phyloP scores from a whole-genome alignment of 352 stramenopile genomes.

The Phytopythium delawarense region DNA sequence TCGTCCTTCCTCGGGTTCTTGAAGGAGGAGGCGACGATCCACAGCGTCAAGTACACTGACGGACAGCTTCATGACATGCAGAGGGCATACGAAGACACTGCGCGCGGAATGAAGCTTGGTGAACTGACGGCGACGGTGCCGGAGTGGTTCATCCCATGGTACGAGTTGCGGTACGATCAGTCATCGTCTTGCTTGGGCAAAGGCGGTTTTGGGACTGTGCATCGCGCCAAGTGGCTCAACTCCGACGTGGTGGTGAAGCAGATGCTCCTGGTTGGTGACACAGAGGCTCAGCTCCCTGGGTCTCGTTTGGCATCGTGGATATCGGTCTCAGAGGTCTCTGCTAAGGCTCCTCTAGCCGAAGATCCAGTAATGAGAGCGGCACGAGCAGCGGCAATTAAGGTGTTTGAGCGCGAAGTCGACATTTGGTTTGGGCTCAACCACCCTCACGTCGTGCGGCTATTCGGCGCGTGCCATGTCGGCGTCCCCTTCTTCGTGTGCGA shows the following conservation, averaged over 20 bases:
- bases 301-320: background rate
- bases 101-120: background rate
- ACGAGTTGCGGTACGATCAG: too few relatives aligned
- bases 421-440: constrained; percentile 26
- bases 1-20: background rate
- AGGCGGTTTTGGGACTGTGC: background rate
- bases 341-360: too few relatives aligned
- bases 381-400: background rate
- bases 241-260: background rate
- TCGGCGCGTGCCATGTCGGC: constrained; percentile 21
- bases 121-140: background rate
- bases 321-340: background rate
- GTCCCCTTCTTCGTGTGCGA: constrained; percentile 23
- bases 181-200: background rate
- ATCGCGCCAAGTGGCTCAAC: background rate
- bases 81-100: background rate
- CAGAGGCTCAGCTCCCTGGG: too few relatives aligned
- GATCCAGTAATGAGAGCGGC: background rate
- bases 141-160: constrained; percentile 5
- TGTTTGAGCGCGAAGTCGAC: background rate
- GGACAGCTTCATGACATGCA: background rate
- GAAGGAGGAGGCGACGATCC: background rate
- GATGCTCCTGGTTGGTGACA: background rate
- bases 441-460: constrained; percentile 83
- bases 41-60: background rate